Conservation (phyloP, 208 protist genomes). For the Naegleria fowleri region DNA sequence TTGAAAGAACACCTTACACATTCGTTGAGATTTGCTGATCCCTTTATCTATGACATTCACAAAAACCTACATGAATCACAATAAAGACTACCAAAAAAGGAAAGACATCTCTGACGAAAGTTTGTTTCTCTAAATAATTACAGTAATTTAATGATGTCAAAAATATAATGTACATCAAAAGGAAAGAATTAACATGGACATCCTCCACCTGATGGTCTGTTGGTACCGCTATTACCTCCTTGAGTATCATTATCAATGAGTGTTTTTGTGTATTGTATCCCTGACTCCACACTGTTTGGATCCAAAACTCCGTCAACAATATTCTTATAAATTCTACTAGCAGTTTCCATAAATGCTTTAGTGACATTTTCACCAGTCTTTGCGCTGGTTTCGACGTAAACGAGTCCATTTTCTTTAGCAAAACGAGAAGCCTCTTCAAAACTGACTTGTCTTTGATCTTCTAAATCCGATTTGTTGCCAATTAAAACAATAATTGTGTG, state of each 20-base stretch:
- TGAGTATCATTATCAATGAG: neutral
- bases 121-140: neutral
- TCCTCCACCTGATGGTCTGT: neutral
- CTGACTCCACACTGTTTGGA: neutral
- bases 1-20: neutral
- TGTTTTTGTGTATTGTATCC: neutral
- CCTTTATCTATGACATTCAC: neutral
- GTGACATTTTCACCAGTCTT: slow-evolving; percentile 84
- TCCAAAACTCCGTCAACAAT: slow-evolving; percentile 52
- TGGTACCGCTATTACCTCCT: neutral
- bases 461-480: slow-evolving; percentile 91
- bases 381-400: slow-evolving; percentile 42
- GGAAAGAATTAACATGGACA: neutral
- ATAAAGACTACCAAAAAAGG: too few relatives aligned
- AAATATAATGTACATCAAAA: neutral
- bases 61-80: too few relatives aligned
- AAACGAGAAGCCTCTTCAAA: slow-evolving; percentile 89
- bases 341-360: slow-evolving; percentile 77
- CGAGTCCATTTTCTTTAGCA: slow-evolving; percentile 78
- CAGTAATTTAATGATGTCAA: neutral
- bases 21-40: neutral
- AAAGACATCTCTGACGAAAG: too few relatives aligned
- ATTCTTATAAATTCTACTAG: slow-evolving; percentile 56
- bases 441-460: slow-evolving; percentile 84
- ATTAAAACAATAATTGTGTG: slow-evolving; percentile 75